Conservation (phyloP, 2,329 filamentous ascomycete genomes). For the Eurotiales sp. region DNA sequence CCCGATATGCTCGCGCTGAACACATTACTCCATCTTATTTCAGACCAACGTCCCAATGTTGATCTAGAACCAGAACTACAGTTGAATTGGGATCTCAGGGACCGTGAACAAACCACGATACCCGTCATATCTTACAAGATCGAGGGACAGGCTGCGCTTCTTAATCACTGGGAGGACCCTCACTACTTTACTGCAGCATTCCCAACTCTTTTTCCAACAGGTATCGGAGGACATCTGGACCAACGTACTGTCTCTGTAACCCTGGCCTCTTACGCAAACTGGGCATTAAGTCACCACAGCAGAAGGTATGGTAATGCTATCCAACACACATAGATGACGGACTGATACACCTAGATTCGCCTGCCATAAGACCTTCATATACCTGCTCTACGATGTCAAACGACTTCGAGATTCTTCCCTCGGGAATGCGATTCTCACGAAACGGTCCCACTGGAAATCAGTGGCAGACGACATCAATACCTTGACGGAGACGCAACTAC, state of each 20-base stretch:
- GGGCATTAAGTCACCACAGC: conserved; percentile 7
- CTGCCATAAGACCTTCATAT: conserved; percentile 9
- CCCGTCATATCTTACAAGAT: background rate
- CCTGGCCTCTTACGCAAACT: conserved; percentile 5
- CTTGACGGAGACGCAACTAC: background rate
- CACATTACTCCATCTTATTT: conserved; percentile 3
- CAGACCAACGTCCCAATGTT: background rate
- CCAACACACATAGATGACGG: background rate
- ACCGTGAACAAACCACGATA: background rate
- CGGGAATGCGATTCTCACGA: conserved; percentile 4
- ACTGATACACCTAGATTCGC: conserved; percentile 5
- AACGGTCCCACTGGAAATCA: background rate
- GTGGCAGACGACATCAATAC: background rate
- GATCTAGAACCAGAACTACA: background rate
- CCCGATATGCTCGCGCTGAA: conserved; percentile 7
- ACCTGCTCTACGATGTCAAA: conserved; percentile 6
- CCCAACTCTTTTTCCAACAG: conserved; percentile 8
- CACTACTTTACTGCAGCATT: conserved; percentile 7
- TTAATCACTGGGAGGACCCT: conserved; percentile 7
- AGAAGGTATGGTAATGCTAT: conserved; percentile 1
- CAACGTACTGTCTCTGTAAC: conserved; percentile 2
- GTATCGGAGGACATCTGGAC: conserved; percentile 6
- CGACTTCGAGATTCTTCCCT: conserved; percentile 5
- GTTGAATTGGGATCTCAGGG: background rate
- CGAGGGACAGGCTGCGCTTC: background rate